Evolutionary conservation across 805 yeast genomes (phyloP).

Genomic region (Ogataea trehaloabstinens): DNA sequence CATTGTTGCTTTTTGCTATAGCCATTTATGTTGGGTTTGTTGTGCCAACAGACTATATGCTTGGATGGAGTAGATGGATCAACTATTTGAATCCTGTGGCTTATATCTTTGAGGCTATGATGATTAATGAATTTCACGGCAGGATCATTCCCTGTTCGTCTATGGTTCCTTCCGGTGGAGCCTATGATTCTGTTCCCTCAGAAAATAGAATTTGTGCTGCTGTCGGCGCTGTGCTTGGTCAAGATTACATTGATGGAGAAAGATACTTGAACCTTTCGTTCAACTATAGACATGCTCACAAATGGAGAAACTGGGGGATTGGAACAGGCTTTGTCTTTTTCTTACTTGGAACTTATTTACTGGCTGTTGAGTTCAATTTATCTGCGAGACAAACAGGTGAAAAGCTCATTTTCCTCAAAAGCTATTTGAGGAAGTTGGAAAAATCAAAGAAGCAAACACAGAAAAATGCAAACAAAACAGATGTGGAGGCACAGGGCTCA

Average conservation of each 20-base stretch:
- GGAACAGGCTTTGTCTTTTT: conserved; percentile 37
- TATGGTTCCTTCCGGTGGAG: conserved; percentile 31
- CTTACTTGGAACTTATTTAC: conserved; percentile 40
- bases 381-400: conserved; percentile 65
- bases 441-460: conserved; percentile 28
- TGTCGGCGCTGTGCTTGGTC: conserved; percentile 41
- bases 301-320: conserved; percentile 76
- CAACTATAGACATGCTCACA: conserved; percentile 51
- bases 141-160: conserved; percentile 16
- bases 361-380: conserved; percentile 50
- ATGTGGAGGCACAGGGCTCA: conserved; percentile 17
- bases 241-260: conserved; percentile 48
- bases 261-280: conserved; percentile 43
- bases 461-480: conserved; percentile 15
- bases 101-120: conserved; percentile 53
- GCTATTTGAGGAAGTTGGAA: conserved; percentile 40
- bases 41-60: conserved; percentile 53
- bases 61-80: conserved; percentile 68
- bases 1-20: conserved; percentile 46
- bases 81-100: conserved; percentile 58
- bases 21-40: conserved; percentile 57
- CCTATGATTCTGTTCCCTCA: conserved; percentile 41
- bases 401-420: conserved; percentile 49
- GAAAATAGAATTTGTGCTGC: conserved; percentile 47
- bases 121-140: conserved; percentile 54